Base-by-base conservation (phyloP, 1,284 basidiomycete species). In the Takashimella tepidaria region DNA sequence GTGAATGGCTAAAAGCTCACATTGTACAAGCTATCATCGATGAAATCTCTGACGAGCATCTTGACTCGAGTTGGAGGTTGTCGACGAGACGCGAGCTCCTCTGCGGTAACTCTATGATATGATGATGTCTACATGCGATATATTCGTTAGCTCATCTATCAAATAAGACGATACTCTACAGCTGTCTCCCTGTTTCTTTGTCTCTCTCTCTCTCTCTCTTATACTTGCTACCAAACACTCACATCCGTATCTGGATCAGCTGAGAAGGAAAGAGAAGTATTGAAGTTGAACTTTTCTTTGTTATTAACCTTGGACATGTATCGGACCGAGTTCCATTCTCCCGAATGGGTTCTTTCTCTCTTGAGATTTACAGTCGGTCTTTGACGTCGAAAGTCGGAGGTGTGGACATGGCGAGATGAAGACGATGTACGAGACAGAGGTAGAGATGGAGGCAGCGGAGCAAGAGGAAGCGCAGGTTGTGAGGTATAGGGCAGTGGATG, bases 1-100 rank as follows among this genome's bases (percentile, higher is more conserved):
- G 16, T 37, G 31, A 37, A 37, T 8, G 31, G 16, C 31, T 37
- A 8, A 13, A 6, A 27, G 42, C 72, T 60, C 54, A 76, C 74
- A 69, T 99, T 98, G 78, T 98, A 99, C 43, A 99, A 77, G 19
- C 88, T 87, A 72, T 99, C 96, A 68, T 98, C 90, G 61, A 99
- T 93, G 72, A 90, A 99, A 77, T 99, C 95, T 57, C 96, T 82
- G 45, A 89, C 85, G 31, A 98, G 85, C 90, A 98, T 96, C 72
- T 89, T 90, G 47, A 93, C 92, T 50, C 83, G 79, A 20, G 79
- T 83, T 2, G 93, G 95, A 3, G 88, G 89, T 47, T 79, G 76
- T n/a, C 73, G 78, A 52, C 78, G 76, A 52, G 72, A 73, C 57
- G 83, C 82, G 50, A 93, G 75, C 54, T 86, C 82, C 59, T 85